A percentile compares a stretch with the other conserved stretches of the same genome.
Conservation (phyloP, 805 yeast genomes). For the Brettanomyces custersianus region DNA sequence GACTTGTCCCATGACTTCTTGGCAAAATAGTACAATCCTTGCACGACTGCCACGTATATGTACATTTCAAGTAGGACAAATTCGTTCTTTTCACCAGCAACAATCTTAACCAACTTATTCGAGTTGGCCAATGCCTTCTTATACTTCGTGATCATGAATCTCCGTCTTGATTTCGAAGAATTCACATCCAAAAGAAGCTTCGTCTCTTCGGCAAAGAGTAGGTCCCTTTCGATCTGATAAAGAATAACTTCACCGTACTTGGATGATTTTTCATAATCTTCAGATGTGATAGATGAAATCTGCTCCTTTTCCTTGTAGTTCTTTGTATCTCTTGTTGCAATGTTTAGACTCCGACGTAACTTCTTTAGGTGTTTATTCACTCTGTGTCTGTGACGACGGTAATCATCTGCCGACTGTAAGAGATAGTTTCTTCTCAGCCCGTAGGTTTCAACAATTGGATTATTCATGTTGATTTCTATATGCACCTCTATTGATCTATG, state of each 20-base stretch:
- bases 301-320: constrained; percentile 43
- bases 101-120: constrained; percentile 33
- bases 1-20: constrained; percentile 50
- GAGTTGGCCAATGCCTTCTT: constrained; percentile 49
- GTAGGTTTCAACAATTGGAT: constrained; percentile 36
- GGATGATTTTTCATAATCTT: constrained; percentile 41
- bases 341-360: constrained; percentile 53
- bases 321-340: constrained; percentile 61
- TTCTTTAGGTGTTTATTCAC: constrained; percentile 51
- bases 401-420: constrained; percentile 62
- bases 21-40: constrained; percentile 36
- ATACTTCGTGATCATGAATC: constrained; percentile 53
- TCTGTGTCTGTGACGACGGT: constrained; percentile 54
- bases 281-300: constrained; percentile 35
- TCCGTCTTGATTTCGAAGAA: constrained; percentile 36
- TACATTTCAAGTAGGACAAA: constrained; percentile 23
- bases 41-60: constrained; percentile 27
- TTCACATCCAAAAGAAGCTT: constrained; percentile 46
- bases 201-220: constrained; percentile 59
- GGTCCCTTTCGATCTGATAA: constrained; percentile 68
- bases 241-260: constrained; percentile 52
- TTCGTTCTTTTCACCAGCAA: constrained; percentile 30
- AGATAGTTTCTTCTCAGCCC: constrained; percentile 56
- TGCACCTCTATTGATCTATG: no score
- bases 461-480: constrained; percentile 26